Evolutionary conservation across 306 rosid species (phyloP), one percentile per base, ranked within the genome.

Genomic region (Rosa rugosa): DNA sequence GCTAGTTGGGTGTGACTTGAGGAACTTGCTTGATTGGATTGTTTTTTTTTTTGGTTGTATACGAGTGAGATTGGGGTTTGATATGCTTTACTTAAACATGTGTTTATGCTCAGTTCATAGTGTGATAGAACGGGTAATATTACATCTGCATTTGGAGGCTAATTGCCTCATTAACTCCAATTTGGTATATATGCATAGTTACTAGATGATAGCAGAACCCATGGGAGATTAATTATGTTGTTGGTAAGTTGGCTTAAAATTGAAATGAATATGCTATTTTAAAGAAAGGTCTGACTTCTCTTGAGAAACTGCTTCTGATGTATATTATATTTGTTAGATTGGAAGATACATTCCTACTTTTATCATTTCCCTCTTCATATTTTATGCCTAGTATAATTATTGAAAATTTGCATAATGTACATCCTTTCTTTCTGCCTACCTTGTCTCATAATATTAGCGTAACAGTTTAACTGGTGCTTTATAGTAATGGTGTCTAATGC

Each of bases 1-100:
- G 70, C 62, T 31, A 27, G 50, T 36, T 60, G 42, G 76, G 51
- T 17, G 59, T 18, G n/a, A 70, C 27, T 57, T 63, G 27, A 75
- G 11, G 62, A 62, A 25, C 46, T 8, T 62, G 11, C 67, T 77
- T 31, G 72, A 71, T 25, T 44, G 80, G 65, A 62, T 11, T 47
- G 0, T 12, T 11, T 49, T 13, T 49, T 5, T 49, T 45, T 8
- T 22, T 10, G 11, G 14, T 8, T 22, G 64, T 57, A 57, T 23
- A 3, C 6, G n/a, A 23, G 65, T 59, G 31, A 17, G 36, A 59
- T 59, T 0, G 0, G 13, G 1, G 31, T 57, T 53, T 17, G 22
- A 16, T 16, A 53, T 18, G 17, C 59, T 18, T 17, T 53, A 51
- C 22, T 40, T 40, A 38, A 77, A 40, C 31, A 34, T 66, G 50